Percentiles rank a stretch among this genome's conserved stretches.
phyloP scores from a whole-genome alignment of 2,329 filamentous ascomycete genomes.

The Aspergillus tamarii region DNA sequence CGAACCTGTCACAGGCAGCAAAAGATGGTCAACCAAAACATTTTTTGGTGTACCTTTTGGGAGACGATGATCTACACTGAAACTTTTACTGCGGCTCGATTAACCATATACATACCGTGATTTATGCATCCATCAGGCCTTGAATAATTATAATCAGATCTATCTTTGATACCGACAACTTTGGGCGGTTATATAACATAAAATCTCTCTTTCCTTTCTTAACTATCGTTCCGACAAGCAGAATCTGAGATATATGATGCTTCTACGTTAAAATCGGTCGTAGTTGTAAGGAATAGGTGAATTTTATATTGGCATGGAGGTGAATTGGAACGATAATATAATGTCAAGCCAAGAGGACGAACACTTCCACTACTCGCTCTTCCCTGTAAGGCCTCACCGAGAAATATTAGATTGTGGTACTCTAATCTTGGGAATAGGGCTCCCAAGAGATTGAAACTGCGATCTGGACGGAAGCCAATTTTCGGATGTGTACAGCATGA shows the following conservation, averaged over 20 bases:
- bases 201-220: background rate
- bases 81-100: background rate
- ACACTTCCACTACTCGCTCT: background rate
- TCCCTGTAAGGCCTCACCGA: background rate
- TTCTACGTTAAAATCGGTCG: background rate
- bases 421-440: background rate
- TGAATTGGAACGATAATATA: background rate
- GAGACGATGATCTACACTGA: background rate
- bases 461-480: background rate
- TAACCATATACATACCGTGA: background rate
- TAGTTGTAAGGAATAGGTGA: background rate
- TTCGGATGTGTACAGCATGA: too few relatives aligned
- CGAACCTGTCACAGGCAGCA: background rate
- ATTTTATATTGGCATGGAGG: background rate
- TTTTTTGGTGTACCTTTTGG: too few relatives aligned
- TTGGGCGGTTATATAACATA: background rate
- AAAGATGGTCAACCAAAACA: background rate
- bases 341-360: background rate
- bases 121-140: background rate
- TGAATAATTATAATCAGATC: background rate
- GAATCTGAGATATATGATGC: background rate
- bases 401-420: background rate
- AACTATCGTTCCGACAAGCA: background rate
- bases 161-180: background rate
- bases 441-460: background rate